Conservation (phyloP, 371 early-diverging fungal genomes). For the Dinochytrium kinnereticum region DNA sequence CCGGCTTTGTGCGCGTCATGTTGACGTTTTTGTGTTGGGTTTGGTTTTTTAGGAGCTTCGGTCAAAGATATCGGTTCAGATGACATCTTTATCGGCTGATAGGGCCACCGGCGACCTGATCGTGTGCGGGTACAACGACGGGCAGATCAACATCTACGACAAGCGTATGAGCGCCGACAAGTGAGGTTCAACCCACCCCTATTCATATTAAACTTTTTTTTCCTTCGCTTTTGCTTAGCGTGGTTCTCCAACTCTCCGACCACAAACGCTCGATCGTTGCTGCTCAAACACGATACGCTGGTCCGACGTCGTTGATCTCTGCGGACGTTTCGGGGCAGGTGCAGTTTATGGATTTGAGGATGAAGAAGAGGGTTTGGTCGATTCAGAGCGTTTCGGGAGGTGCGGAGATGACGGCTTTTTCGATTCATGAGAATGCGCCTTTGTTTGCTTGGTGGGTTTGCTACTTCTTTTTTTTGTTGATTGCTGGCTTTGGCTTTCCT, state of each 20-base stretch:
- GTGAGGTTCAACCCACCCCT: neutral
- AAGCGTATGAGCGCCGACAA: slow-evolving; percentile 62
- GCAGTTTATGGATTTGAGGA: slow-evolving; percentile 85
- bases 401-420: slow-evolving; percentile 67
- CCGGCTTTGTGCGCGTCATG: too few species aligned
- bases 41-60: slow-evolving; percentile 66
- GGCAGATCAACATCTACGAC: slow-evolving; percentile 80
- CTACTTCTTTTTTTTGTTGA: neutral
- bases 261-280: slow-evolving; percentile 69
- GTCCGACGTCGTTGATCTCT: slow-evolving; percentile 32
- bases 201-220: neutral
- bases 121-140: slow-evolving; percentile 83
- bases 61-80: slow-evolving; percentile 62
- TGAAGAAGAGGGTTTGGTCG: slow-evolving; percentile 42
- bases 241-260: slow-evolving; percentile 69
- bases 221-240: slow-evolving; percentile 32
- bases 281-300: slow-evolving; percentile 69
- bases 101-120: slow-evolving; percentile 68
- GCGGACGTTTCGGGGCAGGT: slow-evolving; percentile 70
- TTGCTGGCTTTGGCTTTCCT: slow-evolving; percentile 12
- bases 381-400: slow-evolving; percentile 41
- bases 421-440: slow-evolving; percentile 73
- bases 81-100: slow-evolving; percentile 78
- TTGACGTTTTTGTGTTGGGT: slow-evolving; percentile 4
- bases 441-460: slow-evolving; percentile 67